These are phyloP conservation scores for Cladorrhinum sp. DNA, from an alignment of 2,329 filamentous ascomycete genomes.

Conservation along the genomic window DNA sequence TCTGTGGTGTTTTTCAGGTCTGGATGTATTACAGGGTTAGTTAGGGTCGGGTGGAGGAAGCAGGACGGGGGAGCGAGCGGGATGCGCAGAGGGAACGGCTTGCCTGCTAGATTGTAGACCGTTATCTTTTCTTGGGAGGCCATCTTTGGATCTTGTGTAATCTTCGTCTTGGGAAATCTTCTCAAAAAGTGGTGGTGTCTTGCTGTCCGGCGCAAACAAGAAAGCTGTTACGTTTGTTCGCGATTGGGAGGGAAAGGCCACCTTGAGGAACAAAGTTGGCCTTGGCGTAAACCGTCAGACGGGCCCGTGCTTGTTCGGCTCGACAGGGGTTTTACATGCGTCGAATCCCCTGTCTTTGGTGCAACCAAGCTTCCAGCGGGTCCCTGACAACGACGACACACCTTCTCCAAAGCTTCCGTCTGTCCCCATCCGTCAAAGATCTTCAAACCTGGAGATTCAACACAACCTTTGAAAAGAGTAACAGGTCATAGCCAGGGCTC, in stretches of 20 bases:
- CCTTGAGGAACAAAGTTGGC: constrained; percentile 12
- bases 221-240: neutral
- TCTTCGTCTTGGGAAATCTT: too few relatives aligned
- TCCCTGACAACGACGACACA: constrained; percentile 11
- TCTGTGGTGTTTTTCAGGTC: constrained; percentile 97
- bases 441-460: neutral
- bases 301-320: constrained; percentile 7
- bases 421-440: neutral
- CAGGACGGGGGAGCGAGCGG: neutral
- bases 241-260: constrained; percentile 21
- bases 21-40: constrained; percentile 37
- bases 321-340: constrained; percentile 15
- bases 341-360: constrained; percentile 2
- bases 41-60: neutral
- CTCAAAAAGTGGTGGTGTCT: neutral
- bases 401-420: constrained; percentile 7
- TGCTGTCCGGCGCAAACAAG: neutral
- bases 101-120: constrained; percentile 66
- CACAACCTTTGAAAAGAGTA: neutral
- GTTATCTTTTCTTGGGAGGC: constrained; percentile 56
- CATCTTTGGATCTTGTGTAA: constrained; percentile 32
- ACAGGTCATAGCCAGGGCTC: neutral
- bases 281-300: constrained; percentile 5
- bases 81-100: constrained; percentile 20
- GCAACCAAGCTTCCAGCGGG: constrained; percentile 11